These are phyloP conservation scores for Clausena lansium DNA, from an alignment of 345 rosid species.

Conservation along the genomic window DNA sequence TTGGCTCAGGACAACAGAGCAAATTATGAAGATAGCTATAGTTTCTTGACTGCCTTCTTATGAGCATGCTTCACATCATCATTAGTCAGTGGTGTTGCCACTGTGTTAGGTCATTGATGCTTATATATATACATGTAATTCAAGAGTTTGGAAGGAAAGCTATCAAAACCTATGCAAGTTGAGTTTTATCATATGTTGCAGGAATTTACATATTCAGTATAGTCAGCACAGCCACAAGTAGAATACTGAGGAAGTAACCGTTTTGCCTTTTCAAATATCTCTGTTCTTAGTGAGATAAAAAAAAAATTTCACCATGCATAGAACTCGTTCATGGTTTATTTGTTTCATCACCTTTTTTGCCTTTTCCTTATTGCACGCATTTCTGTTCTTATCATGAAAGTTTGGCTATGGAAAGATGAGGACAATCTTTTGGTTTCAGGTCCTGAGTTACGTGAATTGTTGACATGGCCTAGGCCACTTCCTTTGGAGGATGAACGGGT, in stretches of 20 bases:
- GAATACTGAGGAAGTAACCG: background rate
- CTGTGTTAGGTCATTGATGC: background rate
- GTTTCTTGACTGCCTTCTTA: background rate
- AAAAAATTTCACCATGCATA: background rate
- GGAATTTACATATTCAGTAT: background rate
- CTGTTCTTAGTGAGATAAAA: background rate
- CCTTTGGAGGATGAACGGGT: conserved; percentile 80
- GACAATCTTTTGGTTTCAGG: conserved; percentile 36
- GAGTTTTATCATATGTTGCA: background rate
- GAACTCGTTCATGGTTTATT: background rate
- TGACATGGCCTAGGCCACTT: conserved; percentile 83
- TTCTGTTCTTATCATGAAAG: background rate
- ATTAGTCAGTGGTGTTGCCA: background rate
- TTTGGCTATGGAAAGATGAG: conserved; percentile 3
- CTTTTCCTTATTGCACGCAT: background rate
- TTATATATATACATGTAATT: background rate
- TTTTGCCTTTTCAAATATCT: background rate
- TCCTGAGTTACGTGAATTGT: conserved; percentile 51
- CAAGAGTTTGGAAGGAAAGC: background rate
- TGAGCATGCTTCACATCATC: background rate
- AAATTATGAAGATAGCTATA: background rate
- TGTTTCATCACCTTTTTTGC: background rate
- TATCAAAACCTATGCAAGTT: background rate
- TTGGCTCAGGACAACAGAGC: background rate
- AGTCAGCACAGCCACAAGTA: background rate